Conservation (phyloP, 495 filamentous ascomycete genomes). For the Penicillium alfredii region DNA sequence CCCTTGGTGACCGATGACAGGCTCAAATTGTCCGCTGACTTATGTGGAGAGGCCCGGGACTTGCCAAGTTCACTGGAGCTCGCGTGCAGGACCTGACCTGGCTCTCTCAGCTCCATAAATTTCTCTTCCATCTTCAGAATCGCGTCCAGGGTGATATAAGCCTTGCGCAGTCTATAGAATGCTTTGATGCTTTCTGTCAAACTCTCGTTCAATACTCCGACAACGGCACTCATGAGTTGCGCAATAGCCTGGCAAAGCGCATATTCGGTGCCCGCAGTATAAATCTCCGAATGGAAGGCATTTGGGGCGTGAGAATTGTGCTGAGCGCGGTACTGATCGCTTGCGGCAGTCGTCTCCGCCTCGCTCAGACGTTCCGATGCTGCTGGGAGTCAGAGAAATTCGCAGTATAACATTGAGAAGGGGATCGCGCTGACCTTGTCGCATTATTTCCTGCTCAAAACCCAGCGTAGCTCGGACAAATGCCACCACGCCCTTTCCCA, state of each 20-base stretch:
- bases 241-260: conserved; percentile 71
- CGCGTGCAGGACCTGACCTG: conserved; percentile 8
- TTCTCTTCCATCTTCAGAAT: conserved; percentile 60
- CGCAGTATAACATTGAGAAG: too few relatives aligned
- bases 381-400: conserved; percentile 24
- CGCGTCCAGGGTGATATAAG: conserved; percentile 74
- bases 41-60: conserved; percentile 8
- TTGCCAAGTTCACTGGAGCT: conserved; percentile 14
- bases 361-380: conserved; percentile 67
- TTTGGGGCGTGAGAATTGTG: conserved; percentile 40
- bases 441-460: conserved; percentile 93
- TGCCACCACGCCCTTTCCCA: conserved; percentile 72
- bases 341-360: conserved; percentile 72
- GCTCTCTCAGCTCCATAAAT: conserved; percentile 41
- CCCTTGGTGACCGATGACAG: conserved; percentile 5
- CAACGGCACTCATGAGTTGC: conserved; percentile 83
- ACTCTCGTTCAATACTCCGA: conserved; percentile 86
- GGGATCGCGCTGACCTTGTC: conserved; percentile 49
- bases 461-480: conserved; percentile 86
- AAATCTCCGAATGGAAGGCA: conserved; percentile 56
- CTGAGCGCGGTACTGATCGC: conserved; percentile 70
- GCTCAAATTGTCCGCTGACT: conserved; percentile 15
- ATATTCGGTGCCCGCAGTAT: conserved; percentile 79
- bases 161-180: conserved; percentile 90
- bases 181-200: conserved; percentile 85